Evolutionary conservation across 495 filamentous ascomycete species (phyloP), one percentile per base, ranked within the genome.

Genomic region (Xylaria longipes): DNA sequence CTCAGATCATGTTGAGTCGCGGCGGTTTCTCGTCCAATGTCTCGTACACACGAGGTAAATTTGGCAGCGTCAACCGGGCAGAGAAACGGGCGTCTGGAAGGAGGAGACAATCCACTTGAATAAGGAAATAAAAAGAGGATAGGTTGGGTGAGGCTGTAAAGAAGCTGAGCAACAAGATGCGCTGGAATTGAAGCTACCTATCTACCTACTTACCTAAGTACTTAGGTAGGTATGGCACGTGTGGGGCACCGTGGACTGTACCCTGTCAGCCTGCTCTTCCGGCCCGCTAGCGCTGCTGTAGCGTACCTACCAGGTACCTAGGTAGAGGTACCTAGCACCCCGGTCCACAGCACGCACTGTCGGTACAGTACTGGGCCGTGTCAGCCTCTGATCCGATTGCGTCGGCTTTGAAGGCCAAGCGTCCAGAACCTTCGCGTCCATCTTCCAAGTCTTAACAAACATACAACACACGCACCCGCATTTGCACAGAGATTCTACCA

Each of bases 1-100:
- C 33, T 52, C 20, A 70, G 68, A 29, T 70, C 68, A 70, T 70
- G 56, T 14, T 61, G 68, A 15, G 57, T 52, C 33, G 37, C n/a
- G 5, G 27, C 1, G 41, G 41, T 5, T 62, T 37, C 43, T 65
- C 17, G 27, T 33, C 8, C 45, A 54, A 27, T 8, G 37, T 41
- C 60, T 35, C 17, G 31, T n/a, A 37, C 8, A 37, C 8, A 8
- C 7, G 57, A 5, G 2, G 31, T 22, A 37, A 33, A 17, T 2
- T 12, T 22, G n/a, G 29, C 2, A 60, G 31, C 33, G 17, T 37
- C 17, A 60, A 22, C 8, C 5, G 25, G 15, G 12, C 1, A 56
- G 14, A 56, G 0, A 12, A 12, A 5, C 1, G 27, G 27, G 15
- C 27, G 12, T 29, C 7, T 60, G 31, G 20, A 17, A 29, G 14